These are phyloP conservation scores for Solanum verrucosum DNA, from an alignment of 257 asterid genomes.

Conservation along the genomic window DNA sequence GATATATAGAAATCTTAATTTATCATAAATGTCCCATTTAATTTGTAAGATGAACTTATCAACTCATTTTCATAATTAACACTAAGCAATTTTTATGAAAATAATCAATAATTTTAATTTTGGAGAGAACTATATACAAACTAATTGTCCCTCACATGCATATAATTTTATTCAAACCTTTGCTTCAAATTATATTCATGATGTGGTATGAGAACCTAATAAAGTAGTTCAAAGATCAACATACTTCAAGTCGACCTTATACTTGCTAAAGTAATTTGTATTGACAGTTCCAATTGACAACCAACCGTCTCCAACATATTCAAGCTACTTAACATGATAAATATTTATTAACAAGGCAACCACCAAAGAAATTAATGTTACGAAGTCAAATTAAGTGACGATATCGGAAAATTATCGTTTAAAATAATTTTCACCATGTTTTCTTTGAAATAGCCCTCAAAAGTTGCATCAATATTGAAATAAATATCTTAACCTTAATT, in stretches of 20 bases:
- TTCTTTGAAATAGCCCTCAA: background rate
- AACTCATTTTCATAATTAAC: background rate
- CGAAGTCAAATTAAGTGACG: background rate
- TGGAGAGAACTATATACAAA: background rate
- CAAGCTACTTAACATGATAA: background rate
- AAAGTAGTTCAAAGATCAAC: background rate
- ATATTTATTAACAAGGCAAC: background rate
- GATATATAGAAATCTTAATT: background rate
- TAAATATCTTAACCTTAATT: background rate
- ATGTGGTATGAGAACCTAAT: background rate
- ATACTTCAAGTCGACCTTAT: background rate
- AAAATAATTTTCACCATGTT: background rate
- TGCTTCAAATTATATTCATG: too few relatives aligned
- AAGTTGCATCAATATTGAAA: background rate
- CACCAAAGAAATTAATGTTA: background rate
- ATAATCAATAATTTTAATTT: background rate
- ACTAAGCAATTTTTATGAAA: too few relatives aligned
- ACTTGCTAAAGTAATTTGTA: background rate
- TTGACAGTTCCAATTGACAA: too few relatives aligned
- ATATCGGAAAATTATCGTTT: too few relatives aligned
- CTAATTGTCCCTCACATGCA: background rate
- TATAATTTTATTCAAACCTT: too few relatives aligned
- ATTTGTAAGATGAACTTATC: background rate
- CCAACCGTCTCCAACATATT: background rate
- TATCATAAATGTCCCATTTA: background rate